These are phyloP conservation scores for Botrytis fragariae DNA, from an alignment of 2,329 filamentous ascomycete species.

Conservation along the genomic window DNA sequence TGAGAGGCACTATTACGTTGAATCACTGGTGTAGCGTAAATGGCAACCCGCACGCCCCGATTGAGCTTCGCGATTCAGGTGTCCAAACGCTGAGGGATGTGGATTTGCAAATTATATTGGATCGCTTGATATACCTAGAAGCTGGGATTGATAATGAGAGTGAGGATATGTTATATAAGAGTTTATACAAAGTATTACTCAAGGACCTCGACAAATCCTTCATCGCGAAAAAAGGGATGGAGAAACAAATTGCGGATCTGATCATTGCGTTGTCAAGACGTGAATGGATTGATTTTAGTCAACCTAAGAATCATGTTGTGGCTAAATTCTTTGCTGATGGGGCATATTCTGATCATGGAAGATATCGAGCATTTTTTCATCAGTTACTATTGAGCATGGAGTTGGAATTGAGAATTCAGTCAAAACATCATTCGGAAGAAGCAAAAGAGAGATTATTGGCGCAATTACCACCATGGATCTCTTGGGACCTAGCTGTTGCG, in stretches of 20 bases:
- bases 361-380: conserved; percentile 68
- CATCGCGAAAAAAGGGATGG: conserved; percentile 61
- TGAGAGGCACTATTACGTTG: conserved; percentile 68
- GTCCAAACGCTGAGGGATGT: conserved; percentile 57
- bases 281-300: conserved; percentile 72
- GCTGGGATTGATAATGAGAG: conserved; percentile 54
- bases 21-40: conserved; percentile 65
- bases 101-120: conserved; percentile 55
- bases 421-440: conserved; percentile 56
- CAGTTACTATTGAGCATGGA: conserved; percentile 74
- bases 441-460: conserved; percentile 62
- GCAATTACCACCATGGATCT: conserved; percentile 67
- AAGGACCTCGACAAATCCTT: conserved; percentile 63
- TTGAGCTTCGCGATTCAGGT: conserved; percentile 58
- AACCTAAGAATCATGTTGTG: conserved; percentile 67
- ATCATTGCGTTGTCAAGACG: conserved; percentile 66
- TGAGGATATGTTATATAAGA: conserved; percentile 57
- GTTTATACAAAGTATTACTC: conserved; percentile 66
- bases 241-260: conserved; percentile 70
- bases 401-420: conserved; percentile 67
- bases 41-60: conserved; percentile 54
- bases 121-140: conserved; percentile 59
- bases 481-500: conserved; percentile 72
- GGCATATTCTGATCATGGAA: conserved; percentile 49
- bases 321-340: conserved; percentile 68